Evolutionary conservation across 371 early-diverging fungal genomes (phyloP), one percentile per base, ranked within the genome.

Genomic region (Mucor piriformis): DNA sequence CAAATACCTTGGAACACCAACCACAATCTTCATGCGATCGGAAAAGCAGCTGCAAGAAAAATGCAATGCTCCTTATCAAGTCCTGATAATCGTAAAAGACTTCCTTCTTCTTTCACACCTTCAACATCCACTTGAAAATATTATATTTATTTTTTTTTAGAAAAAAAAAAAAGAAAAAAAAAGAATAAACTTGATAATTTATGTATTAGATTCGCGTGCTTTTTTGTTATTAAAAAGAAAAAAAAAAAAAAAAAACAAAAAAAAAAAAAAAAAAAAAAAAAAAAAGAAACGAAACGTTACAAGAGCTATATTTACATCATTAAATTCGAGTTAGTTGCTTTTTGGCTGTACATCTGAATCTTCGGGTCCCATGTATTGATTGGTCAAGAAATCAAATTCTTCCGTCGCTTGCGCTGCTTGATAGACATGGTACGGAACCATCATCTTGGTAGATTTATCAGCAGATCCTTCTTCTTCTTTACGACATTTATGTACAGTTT

Each of bases 341-440:
- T 24, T 46, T 46, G 7, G 25, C 20, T 11, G 46, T 20, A 20
- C 11, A 24, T 46, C 21, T 46, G 21, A 24, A 18, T 62, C 53
- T 54, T 59, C 66, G 33, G 77, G 63, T 0, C 74, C 77, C 77
- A 77, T 74, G 57, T 79, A 76, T 50, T 80, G 70, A 46, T 72
- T 80, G 0, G 83, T 83, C 18, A 84, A 59, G 55, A 84, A 83
- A 38, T 84, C 85, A 40, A 84, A 71, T 47, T 78, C 72, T 16
- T 76, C 76, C 21, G 60, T 56, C 5, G 59, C 50, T 35, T 74
- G 79, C 3, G 73, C 44, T 7, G 81, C 81, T 62, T 76, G 76
- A 53, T 84, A 77, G 33, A 82, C 52, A 59, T 81, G 80, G 35
- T 81, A 66, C 0, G 83, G 83, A 0, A 78, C 76, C 51, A 85